These are phyloP conservation scores for Chaetomiaceae sp. DNA, from an alignment of 2,329 filamentous ascomycete species.

Conservation along the genomic window DNA sequence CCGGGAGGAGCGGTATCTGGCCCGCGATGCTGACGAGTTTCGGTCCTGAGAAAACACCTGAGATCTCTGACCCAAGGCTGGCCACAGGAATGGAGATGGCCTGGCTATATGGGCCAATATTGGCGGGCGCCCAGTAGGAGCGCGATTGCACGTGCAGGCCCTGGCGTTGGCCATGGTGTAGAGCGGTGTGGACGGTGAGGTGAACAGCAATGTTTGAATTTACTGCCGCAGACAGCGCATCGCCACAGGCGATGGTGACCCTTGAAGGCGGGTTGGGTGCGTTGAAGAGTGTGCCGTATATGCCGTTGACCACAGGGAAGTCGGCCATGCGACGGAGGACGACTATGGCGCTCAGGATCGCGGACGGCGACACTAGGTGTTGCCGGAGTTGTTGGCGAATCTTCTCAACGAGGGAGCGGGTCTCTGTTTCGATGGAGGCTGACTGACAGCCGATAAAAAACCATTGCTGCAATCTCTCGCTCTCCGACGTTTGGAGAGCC, in stretches of 20 bases:
- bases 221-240: slow-evolving; percentile 49
- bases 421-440: slow-evolving; percentile 44
- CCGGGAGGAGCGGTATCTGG: slow-evolving; percentile 83
- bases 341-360: slow-evolving; percentile 57
- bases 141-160: slow-evolving; percentile 85
- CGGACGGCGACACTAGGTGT: slow-evolving; percentile 34
- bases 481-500: neutral
- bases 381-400: slow-evolving; percentile 40
- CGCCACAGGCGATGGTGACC: slow-evolving; percentile 75
- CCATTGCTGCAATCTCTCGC: slow-evolving; percentile 35
- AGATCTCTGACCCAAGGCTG: slow-evolving; percentile 4
- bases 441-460: slow-evolving; percentile 28
- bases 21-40: slow-evolving; percentile 67
- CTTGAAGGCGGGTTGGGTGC: slow-evolving; percentile 79
- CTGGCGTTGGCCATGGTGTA: slow-evolving; percentile 40
- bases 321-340: slow-evolving; percentile 74
- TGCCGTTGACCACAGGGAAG: slow-evolving; percentile 69
- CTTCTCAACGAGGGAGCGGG: slow-evolving; percentile 42
- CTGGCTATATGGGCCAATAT: slow-evolving; percentile 96
- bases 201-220: slow-evolving; percentile 58
- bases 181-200: slow-evolving; percentile 38
- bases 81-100: slow-evolving; percentile 55
- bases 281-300: slow-evolving; percentile 72
- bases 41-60: slow-evolving; percentile 19
- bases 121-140: slow-evolving; percentile 96